phyloP scores from a whole-genome alignment of 179 eudicot species.

The Beta corolliflora region DNA sequence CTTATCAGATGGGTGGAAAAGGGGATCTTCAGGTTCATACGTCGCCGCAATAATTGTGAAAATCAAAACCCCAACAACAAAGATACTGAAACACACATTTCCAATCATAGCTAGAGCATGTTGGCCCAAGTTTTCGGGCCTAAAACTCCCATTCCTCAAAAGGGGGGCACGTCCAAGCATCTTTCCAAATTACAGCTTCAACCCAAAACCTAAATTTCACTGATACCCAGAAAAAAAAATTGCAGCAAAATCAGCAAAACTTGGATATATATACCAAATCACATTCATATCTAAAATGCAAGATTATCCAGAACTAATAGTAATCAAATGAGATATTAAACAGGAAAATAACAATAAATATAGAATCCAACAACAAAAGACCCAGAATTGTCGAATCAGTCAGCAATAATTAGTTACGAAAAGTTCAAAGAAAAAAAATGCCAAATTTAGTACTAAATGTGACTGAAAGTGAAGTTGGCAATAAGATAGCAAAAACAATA shows the following conservation, averaged over 20 bases:
- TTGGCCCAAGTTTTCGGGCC: constrained; percentile 87
- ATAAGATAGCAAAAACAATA: neutral
- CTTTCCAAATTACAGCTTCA: constrained; percentile 29
- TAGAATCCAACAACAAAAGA: neutral
- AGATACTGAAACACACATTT: constrained; percentile 73
- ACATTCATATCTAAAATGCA: neutral
- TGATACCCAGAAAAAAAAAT: neutral
- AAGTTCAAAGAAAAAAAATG: no score
- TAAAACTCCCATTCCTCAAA: constrained; percentile 49
- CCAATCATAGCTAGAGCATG: constrained; percentile 76
- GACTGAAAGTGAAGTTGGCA: neutral
- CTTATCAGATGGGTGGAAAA: constrained; percentile 80
- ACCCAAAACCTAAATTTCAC: constrained; percentile 20
- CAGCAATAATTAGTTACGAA: neutral
- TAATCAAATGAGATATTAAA: neutral
- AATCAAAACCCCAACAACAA: constrained; percentile 74
- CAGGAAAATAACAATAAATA: neutral
- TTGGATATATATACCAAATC: neutral
- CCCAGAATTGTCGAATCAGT: neutral
- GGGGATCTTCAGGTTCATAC: constrained; percentile 83
- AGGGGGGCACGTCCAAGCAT: constrained; percentile 72
- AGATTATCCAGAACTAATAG: no score
- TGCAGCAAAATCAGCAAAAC: constrained; percentile 10
- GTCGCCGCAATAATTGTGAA: constrained; percentile 89
- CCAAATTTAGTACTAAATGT: neutral